Conservation (phyloP, 1,284 basidiomycete species). For the Sanghuangporus sanghuang region DNA sequence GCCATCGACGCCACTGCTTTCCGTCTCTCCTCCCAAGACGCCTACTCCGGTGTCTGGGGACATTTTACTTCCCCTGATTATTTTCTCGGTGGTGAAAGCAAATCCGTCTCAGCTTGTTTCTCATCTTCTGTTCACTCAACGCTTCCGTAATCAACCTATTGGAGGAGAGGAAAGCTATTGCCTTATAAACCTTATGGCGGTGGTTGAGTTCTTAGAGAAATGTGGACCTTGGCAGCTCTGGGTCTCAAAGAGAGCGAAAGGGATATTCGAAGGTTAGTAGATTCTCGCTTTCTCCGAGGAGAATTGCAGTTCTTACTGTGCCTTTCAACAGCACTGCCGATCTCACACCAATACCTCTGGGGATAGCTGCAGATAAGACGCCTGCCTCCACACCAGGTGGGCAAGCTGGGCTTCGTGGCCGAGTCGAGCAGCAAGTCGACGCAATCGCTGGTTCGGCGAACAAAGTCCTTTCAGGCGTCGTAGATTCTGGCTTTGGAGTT, state of each 20-base stretch:
- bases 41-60: constrained; percentile 63
- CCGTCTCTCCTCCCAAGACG: constrained; percentile 27
- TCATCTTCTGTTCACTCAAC: constrained; percentile 81
- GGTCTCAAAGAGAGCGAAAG: constrained; percentile 68
- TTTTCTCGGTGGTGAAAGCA: constrained; percentile 85
- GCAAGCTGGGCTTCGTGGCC: constrained; percentile 50
- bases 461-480: constrained; percentile 80
- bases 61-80: constrained; percentile 83
- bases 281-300: neutral
- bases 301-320: constrained; percentile 7
- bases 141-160: constrained; percentile 72
- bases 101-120: constrained; percentile 85
- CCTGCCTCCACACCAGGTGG: constrained; percentile 26
- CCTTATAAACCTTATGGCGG: constrained; percentile 89
- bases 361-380: constrained; percentile 23
- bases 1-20: constrained; percentile 21
- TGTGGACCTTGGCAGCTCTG: constrained; percentile 76
- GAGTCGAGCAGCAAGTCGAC: constrained; percentile 79
- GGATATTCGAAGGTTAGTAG: constrained; percentile 48
- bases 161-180: constrained; percentile 88
- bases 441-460: constrained; percentile 80
- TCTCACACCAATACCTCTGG: constrained; percentile 70
- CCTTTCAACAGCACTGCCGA: constrained; percentile 53
- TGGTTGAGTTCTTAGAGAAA: constrained; percentile 92
- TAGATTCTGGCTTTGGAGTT: constrained; percentile 80